Evolutionary conservation across 768 basidiomycete species (phyloP).

Genomic region (Boletellus sp.): DNA sequence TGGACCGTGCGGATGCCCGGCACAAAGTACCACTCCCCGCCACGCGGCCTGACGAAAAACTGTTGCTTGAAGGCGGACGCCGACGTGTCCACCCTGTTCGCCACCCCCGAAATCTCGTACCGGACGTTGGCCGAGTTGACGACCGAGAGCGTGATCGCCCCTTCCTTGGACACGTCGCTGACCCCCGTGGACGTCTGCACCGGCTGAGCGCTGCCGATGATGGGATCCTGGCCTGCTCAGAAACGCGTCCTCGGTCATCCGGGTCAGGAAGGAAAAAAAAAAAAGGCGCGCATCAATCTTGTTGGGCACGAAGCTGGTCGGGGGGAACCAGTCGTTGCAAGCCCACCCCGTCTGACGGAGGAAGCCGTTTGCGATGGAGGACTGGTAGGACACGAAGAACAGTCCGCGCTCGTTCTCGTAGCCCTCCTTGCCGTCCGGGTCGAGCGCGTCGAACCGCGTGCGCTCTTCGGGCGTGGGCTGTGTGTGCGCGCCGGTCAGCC

Average conservation of each 20-base stretch:
- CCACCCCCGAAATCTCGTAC: slow-evolving; percentile 3
- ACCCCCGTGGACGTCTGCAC: not conserved
- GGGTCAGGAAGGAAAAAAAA: not conserved
- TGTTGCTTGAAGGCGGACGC: not conserved
- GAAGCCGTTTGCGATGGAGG: slow-evolving; percentile 37
- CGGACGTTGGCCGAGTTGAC: not conserved
- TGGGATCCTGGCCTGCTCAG: slow-evolving; percentile 25
- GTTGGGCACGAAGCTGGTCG: slow-evolving; percentile 10
- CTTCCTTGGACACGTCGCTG: not conserved
- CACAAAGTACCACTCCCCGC: slow-evolving; percentile 54
- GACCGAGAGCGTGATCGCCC: not conserved
- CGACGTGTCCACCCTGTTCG: not conserved
- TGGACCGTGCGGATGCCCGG: slow-evolving; percentile 38
- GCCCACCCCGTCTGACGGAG: slow-evolving; percentile 25
- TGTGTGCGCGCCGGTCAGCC: not conserved
- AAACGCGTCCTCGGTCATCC: not conserved
- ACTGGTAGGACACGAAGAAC: slow-evolving; percentile 36
- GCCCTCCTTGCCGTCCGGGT: not conserved
- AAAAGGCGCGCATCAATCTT: slow-evolving; percentile 12
- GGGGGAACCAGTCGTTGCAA: slow-evolving; percentile 26
- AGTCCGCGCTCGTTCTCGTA: slow-evolving; percentile 14
- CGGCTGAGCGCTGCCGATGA: slow-evolving; percentile 16
- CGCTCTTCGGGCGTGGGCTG: slow-evolving; percentile 8
- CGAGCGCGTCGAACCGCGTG: not conserved
- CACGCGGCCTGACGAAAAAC: slow-evolving; percentile 41